Evolutionary conservation across 2,329 filamentous ascomycete species (phyloP).

Genomic region (Sporothrix variecibatus): DNA sequence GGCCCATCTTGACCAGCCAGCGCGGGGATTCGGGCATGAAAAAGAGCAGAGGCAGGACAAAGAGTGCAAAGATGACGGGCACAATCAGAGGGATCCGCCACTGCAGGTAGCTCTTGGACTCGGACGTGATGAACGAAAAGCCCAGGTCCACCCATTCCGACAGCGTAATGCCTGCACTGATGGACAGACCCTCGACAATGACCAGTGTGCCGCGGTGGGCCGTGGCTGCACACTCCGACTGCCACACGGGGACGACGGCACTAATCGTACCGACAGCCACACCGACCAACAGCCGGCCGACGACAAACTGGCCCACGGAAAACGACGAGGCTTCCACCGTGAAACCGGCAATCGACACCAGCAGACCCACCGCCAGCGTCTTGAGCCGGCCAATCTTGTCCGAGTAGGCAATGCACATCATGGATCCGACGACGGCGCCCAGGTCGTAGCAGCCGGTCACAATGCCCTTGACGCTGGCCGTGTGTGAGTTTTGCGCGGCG

Average conservation of each 20-base stretch:
- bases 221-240: slow-evolving; percentile 33
- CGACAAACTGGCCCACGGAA: slow-evolving; percentile 50
- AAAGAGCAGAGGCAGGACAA: slow-evolving; percentile 37
- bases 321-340: slow-evolving; percentile 51
- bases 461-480: slow-evolving; percentile 6
- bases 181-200: slow-evolving; percentile 33
- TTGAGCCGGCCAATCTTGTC: slow-evolving; percentile 17
- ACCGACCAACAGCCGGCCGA: slow-evolving; percentile 54
- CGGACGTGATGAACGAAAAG: neutral
- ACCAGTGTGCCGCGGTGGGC: slow-evolving; percentile 33
- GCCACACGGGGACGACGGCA: slow-evolving; percentile 47
- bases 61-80: slow-evolving; percentile 46
- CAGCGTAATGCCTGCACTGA: slow-evolving; percentile 27
- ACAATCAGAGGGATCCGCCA: slow-evolving; percentile 48
- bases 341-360: slow-evolving; percentile 50
- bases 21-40: slow-evolving; percentile 61
- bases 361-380: neutral
- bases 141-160: slow-evolving; percentile 28
- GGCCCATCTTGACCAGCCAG: slow-evolving; percentile 57
- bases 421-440: slow-evolving; percentile 6
- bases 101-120: neutral
- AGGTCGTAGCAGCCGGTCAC: slow-evolving; percentile 16
- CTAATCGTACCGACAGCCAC: slow-evolving; percentile 48
- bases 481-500: neutral
- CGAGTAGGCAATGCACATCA: slow-evolving; percentile 5